phyloP scores from a whole-genome alignment of 108 stramenopile genomes.

The Skeletonema tropicum region DNA sequence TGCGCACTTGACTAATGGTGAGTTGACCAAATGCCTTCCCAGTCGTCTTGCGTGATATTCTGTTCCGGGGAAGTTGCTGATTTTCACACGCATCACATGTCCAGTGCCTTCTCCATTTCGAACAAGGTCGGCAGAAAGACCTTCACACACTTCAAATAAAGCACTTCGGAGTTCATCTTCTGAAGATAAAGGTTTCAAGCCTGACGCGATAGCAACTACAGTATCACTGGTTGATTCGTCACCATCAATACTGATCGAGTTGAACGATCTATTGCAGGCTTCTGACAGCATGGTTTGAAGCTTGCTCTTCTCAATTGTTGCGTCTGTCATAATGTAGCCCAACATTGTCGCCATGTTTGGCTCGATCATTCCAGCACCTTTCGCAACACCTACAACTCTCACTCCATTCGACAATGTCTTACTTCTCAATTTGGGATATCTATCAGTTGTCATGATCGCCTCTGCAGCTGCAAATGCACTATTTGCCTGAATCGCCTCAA shows the following conservation, averaged over 20 bases:
- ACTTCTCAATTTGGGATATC: conserved; percentile 83
- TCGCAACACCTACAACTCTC: conserved; percentile 85
- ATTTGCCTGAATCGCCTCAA: conserved; percentile 73
- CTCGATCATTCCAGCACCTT: conserved; percentile 99
- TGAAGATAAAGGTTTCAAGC: conserved; percentile 55
- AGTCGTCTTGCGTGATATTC: conserved; percentile 83
- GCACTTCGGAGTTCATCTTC: conserved; percentile 83
- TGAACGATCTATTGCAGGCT: conserved; percentile 85
- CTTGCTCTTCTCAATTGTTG: conserved; percentile 63
- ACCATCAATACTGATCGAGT: conserved; percentile 95
- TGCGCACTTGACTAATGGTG: conserved; percentile 95
- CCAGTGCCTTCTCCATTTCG: conserved; percentile 99
- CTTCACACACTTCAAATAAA: conserved; percentile 73
- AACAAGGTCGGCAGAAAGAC: conserved; percentile 93
- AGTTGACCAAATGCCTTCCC: conserved; percentile 93
- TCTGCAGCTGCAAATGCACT: conserved; percentile 85
- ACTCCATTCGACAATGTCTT: conserved; percentile 83
- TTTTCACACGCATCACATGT: conserved; percentile 92
- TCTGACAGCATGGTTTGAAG: conserved; percentile 77
- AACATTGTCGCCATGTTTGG: conserved; percentile 99
- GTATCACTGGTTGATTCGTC: conserved; percentile 96
- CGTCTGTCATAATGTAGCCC: conserved; percentile 94
- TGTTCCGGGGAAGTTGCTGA: conserved; percentile 84
- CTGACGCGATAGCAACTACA: conserved; percentile 83
- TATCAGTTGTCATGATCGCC: conserved; percentile 89